Conservation (phyloP, 2,329 filamentous ascomycete species). For the Phoma sp. region DNA sequence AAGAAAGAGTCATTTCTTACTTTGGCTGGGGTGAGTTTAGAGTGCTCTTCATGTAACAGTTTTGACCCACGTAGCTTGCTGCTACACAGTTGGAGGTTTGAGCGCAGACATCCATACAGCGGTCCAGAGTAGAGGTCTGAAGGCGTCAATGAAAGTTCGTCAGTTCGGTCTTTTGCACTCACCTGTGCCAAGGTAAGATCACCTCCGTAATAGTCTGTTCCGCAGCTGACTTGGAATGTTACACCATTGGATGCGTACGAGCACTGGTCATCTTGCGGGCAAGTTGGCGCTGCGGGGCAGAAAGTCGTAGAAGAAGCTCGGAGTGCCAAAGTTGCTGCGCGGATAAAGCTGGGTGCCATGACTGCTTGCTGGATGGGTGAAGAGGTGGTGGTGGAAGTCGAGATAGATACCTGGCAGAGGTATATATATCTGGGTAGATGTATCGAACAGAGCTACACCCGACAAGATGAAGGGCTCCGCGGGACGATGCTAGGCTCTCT, state of each 20-base stretch:
- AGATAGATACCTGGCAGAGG: no score
- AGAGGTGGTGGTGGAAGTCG: no score
- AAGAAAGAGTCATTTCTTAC: neutral
- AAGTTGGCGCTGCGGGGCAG: neutral
- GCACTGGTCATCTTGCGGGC: neutral
- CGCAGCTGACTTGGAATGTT: neutral
- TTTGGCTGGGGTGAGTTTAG: neutral
- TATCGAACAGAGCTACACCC: no score
- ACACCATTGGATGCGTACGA: neutral
- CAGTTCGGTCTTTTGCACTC: neutral
- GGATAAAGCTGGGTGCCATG: neutral
- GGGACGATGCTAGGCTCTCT: no score
- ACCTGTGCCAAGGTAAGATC: neutral
- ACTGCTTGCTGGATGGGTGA: neutral
- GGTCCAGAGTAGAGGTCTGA: neutral
- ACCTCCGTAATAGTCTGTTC: slow-evolving; percentile 1
- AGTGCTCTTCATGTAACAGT: slow-evolving; percentile 2
- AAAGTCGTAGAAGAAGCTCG: neutral
- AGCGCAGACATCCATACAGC: neutral
- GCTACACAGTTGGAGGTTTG: neutral
- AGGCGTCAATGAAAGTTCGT: neutral
- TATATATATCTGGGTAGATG: no score
- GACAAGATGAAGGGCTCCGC: no score
- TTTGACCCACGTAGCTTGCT: slow-evolving; percentile 3
- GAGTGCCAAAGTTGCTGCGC: neutral